A percentile compares a stretch with the other conserved stretches of the same genome.
phyloP scores from a whole-genome alignment of 306 rosid species.

The Castanea mollissima region DNA sequence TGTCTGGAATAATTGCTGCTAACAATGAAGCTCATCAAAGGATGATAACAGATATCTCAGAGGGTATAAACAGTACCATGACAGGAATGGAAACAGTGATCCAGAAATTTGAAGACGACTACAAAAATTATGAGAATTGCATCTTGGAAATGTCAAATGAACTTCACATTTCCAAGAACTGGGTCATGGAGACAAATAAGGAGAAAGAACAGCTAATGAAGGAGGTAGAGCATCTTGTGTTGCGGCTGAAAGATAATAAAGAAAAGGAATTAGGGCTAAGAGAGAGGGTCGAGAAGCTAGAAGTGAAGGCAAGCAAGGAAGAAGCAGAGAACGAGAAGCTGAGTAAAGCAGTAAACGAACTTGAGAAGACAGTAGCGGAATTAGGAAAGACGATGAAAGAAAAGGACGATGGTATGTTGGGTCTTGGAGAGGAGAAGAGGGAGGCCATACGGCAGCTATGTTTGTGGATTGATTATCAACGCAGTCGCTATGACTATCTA shows the following conservation, averaged over 20 bases:
- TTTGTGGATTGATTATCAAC: constrained; percentile 88
- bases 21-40: constrained; percentile 53
- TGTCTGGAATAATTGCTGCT: constrained; percentile 51
- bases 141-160: constrained; percentile 46
- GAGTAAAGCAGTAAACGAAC: constrained; percentile 45
- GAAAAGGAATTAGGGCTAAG: constrained; percentile 36
- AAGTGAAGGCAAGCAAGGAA: constrained; percentile 50
- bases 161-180: constrained; percentile 53
- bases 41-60: constrained; percentile 38
- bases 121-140: constrained; percentile 29
- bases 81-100: constrained; percentile 47
- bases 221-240: constrained; percentile 35
- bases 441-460: constrained; percentile 95
- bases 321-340: constrained; percentile 60
- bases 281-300: constrained; percentile 48
- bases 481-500: constrained; percentile 66
- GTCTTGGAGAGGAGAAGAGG: constrained; percentile 85
- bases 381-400: constrained; percentile 66
- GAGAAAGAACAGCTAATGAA: constrained; percentile 46
- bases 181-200: constrained; percentile 38
- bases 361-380: constrained; percentile 61
- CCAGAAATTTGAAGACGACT: constrained; percentile 40
- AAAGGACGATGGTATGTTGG: constrained; percentile 58
- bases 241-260: constrained; percentile 45
- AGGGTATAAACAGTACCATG: constrained; percentile 32